These are phyloP conservation scores for Aspergillus mulundensis DNA, from an alignment of 495 filamentous ascomycete species.

Conservation along the genomic window DNA sequence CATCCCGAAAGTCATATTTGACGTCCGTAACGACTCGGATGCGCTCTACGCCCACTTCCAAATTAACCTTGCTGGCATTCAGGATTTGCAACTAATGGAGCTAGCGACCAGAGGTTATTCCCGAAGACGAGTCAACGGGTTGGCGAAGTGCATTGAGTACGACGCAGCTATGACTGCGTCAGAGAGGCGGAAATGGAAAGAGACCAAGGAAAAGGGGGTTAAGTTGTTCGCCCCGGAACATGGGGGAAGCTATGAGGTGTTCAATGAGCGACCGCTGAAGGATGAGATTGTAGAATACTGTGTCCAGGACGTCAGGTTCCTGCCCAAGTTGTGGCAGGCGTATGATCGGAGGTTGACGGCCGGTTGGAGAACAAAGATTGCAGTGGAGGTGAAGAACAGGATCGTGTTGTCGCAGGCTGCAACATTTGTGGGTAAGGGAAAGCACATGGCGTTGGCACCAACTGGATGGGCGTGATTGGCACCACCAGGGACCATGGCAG, in stretches of 20 bases:
- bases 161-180: constrained; percentile 20
- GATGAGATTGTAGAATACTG: constrained; percentile 45
- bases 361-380: constrained; percentile 22
- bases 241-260: constrained; percentile 47
- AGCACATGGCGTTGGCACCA: neutral
- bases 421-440: neutral
- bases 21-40: constrained; percentile 49
- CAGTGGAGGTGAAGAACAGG: constrained; percentile 21
- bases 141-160: constrained; percentile 43
- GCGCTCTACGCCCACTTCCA: constrained; percentile 46
- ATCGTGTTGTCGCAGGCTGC: constrained; percentile 8
- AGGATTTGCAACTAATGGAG: constrained; percentile 58
- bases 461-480: neutral
- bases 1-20: constrained; percentile 35
- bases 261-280: constrained; percentile 44
- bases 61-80: constrained; percentile 34
- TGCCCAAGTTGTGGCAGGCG: constrained; percentile 32
- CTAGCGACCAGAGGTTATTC: constrained; percentile 28
- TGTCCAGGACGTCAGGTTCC: constrained; percentile 40
- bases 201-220: constrained; percentile 37
- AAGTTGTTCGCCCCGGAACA: constrained; percentile 34
- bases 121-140: constrained; percentile 29
- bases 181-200: constrained; percentile 29
- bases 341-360: constrained; percentile 25
- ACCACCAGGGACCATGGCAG: too few relatives aligned